Evolutionary conservation across 2,329 filamentous ascomycete species (phyloP).

Genomic region (Nemania abortiva): DNA sequence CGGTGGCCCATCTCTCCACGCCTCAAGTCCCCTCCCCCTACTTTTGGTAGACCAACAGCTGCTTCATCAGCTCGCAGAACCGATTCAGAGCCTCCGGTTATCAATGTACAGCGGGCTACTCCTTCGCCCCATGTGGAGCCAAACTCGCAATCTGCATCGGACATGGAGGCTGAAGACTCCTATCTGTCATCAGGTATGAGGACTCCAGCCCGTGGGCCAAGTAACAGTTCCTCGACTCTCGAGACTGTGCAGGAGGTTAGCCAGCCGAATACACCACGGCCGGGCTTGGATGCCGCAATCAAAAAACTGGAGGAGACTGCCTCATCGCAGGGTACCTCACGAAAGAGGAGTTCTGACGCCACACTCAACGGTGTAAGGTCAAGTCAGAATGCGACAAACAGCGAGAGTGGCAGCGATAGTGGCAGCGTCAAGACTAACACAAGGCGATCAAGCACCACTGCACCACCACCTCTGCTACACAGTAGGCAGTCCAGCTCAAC

Average conservation of each 20-base stretch:
- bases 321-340: constrained; percentile 56
- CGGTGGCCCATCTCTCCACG: constrained; percentile 84
- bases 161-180: constrained; percentile 66
- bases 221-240: constrained; percentile 71
- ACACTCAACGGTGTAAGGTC: constrained; percentile 59
- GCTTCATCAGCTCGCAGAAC: constrained; percentile 54
- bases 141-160: constrained; percentile 55
- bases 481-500: constrained; percentile 76
- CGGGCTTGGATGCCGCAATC: constrained; percentile 58
- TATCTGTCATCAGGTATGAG: constrained; percentile 65
- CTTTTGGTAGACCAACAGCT: constrained; percentile 56
- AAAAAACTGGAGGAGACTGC: constrained; percentile 66
- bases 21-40: constrained; percentile 80
- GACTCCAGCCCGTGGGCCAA: constrained; percentile 71
- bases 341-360: constrained; percentile 53
- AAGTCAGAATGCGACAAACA: constrained; percentile 60
- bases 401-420: constrained; percentile 76
- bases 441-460: constrained; percentile 58
- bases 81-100: constrained; percentile 64
- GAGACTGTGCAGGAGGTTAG: constrained; percentile 95
- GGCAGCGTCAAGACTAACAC: constrained; percentile 62
- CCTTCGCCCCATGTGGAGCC: constrained; percentile 61
- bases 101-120: constrained; percentile 65
- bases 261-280: constrained; percentile 76
- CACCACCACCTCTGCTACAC: constrained; percentile 64